Evolutionary conservation across 768 basidiomycete genomes (phyloP), one percentile per base, ranked within the genome.

Genomic region (Mrakia gelida): DNA sequence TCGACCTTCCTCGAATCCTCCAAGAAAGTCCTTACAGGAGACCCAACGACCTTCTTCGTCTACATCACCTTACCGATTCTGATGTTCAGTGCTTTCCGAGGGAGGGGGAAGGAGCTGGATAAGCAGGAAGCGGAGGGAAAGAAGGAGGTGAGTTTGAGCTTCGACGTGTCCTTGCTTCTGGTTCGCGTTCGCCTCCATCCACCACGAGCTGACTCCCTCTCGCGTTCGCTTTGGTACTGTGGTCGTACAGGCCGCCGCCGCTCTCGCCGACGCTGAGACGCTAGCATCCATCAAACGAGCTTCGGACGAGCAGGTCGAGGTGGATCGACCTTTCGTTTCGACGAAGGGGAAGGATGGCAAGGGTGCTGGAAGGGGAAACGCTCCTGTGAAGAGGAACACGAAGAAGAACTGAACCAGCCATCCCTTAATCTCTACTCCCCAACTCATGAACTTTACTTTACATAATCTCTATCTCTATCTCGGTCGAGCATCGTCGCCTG

Each of bases 131-230:
- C 1, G 21, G 41, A 70, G 67, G 23, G 16, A 21, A 41, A 41
- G 21, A 26, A 41, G 34, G 23, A 38, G 23, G 38, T 23, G 34
- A 28, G 62, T 38, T 45, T 45, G 45, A 94, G 94, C 28, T 94
- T 94, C 94, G 34, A 94, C 92, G 80, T 94, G 95, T 93, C 81
- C 81, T 88, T 41, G 32, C 18, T 13, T 30, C 38, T 41, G n/a
- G n/a, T n/a, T n/a, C n/a, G n/a, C n/a, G n/a, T 28, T 38, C 30
- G 16, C n/a, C 30, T 34, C 65, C 65, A 5, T 67, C 83, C 70
- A 5, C 6, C 59, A 18, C 45, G 11, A 45, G 45, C 45, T 45
- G 45, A 45, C 45, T 38, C 8, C 8, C 4, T 38, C 38, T 38
- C 10, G 23, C 23, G 54, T 45, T 45, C 9, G 9, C 45, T 38